Base-by-base conservation (phyloP, 169 alveolate species). In the Theileria equi region DNA sequence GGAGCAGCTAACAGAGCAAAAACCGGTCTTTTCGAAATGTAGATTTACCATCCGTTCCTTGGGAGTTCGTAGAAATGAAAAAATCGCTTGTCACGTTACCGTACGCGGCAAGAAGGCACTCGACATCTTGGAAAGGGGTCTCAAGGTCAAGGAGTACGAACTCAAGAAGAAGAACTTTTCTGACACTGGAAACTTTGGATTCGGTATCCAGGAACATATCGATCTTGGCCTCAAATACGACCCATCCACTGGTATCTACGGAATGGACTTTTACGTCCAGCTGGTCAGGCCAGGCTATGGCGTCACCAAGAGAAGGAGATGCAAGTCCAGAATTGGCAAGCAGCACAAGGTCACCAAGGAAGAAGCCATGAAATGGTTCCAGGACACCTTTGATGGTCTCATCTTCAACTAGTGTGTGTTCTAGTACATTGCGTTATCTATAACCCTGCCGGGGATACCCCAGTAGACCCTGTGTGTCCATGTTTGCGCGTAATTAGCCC, bases 201-300 rank as follows among this genome's bases (percentile, higher is more conserved):
- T 98, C 80, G 99, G 99, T 58, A 97, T 98, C 81, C 95, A 95
- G 76, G 99, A 97, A 81, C 99, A 98, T 88, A 98, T 98, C 64
- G 99, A 97, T 81, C 81, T 98, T 44, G 99, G 99, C 21, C 90
- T 98, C 52, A 98, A 98, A 82, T 98, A 98, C 89, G 99, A 98
- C 88, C 99, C 99, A 3, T 92, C 98, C 61, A 95, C 99, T 58
- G 98, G 97, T 90, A 98, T 98, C 65, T 98, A 96, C 91, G 99
- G 99, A 54, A 94, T 97, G 99, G 99, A 98, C 85, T 98, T 98
- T 96, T 97, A 94, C 89, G 98, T 97, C 54, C 99, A 97, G 79
- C 87, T 98, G 71, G 84, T 94, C 53, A 96, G 99, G 78, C 98
- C 99, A 16, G 99, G 99, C 43, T 90, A 89, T 89, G 95, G 99